Base-by-base conservation (phyloP, 192 early-diverging fungal species). In the Coemansia sp. region DNA sequence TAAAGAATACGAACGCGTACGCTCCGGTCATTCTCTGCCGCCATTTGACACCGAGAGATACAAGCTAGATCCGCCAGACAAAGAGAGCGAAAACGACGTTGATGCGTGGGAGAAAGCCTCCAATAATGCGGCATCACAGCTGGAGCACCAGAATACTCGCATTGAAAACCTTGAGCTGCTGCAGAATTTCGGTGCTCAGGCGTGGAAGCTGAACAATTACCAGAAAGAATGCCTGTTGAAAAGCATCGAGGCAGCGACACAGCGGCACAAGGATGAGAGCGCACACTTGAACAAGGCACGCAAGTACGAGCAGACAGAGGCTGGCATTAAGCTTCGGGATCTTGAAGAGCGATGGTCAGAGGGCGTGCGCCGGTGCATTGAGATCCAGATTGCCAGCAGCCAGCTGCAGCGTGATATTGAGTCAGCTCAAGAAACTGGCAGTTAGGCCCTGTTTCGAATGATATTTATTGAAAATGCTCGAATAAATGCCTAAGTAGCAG, bases 131-230 rank as follows among this genome's bases (percentile, higher is more conserved):
- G 71, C 71, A 5, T 53, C 77, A 6, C 77, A 80, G 60, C 62
- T 80, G 32, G 77, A 80, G 56, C 77, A 80, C 63, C 77, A 80
- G 38, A 30, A 14, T 12, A 69, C 65, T 16, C 56, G 77, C 16
- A 30, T 65, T 19, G 63, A 65, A n/a, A 80, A 80, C 38, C 49
- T 79, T 1, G 76, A 79, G 60, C 54, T 79, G 21, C 49, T 79
- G 60, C 70, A 79, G 57, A 57, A 69, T 32, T 79, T 73, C 65
- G 76, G 76, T 22, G 65, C 71, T 2, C 73, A 79, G 35, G 65
- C 62, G 9, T 79, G 76, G 76, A 72, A 69, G 51, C 62, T 79
- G 8, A 44, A 60, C 43, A 79, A 79, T 46, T 69, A 69, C 48
- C 70, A 79, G 31, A 73, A 66, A 23, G 70, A 79, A 32, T 28